These are phyloP conservation scores for Phytophthora sojae DNA, from an alignment of 352 stramenopile species.

Conservation along the genomic window DNA sequence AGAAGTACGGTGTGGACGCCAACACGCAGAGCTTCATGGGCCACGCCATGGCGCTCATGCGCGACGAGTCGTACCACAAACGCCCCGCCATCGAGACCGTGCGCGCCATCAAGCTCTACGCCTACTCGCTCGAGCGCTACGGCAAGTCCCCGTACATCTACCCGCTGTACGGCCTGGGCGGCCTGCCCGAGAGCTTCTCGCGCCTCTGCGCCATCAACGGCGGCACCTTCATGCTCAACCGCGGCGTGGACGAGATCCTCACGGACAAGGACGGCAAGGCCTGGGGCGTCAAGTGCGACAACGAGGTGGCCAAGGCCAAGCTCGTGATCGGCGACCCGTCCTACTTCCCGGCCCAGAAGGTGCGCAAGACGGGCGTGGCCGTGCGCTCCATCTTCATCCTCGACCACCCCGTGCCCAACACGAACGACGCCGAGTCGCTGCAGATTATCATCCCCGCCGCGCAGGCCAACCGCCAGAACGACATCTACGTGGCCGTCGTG, in stretches of 20 bases:
- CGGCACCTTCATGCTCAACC: slow-evolving; percentile 99
- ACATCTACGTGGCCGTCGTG: slow-evolving; percentile 99
- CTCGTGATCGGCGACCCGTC: slow-evolving; percentile 99
- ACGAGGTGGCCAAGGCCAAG: slow-evolving; percentile 97
- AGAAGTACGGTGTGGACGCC: slow-evolving; percentile 97
- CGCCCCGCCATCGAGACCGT: slow-evolving; percentile 94
- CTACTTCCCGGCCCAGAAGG: slow-evolving; percentile 97
- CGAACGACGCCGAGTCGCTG: slow-evolving; percentile 95
- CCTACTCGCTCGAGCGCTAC: slow-evolving; percentile 97
- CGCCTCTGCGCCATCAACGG: slow-evolving; percentile 99
- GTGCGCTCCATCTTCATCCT: slow-evolving; percentile 99
- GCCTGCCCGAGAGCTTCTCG: slow-evolving; percentile 99
- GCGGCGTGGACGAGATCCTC: slow-evolving; percentile 94
- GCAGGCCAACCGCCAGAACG: slow-evolving; percentile 95
- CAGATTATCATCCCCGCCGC: slow-evolving; percentile 99
- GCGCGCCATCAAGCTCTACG: slow-evolving; percentile 98
- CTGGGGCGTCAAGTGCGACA: slow-evolving; percentile 92
- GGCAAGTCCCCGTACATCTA: slow-evolving; percentile 99
- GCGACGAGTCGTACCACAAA: slow-evolving; percentile 91
- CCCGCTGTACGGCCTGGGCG: slow-evolving; percentile 98
- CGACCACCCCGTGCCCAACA: slow-evolving; percentile 98
- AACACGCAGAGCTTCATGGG: slow-evolving; percentile 99
- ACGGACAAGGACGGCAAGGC: slow-evolving; percentile 94
- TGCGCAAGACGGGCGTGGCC: slow-evolving; percentile 93
- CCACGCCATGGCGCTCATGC: slow-evolving; percentile 99